These are phyloP conservation scores for Chlorociboria aeruginascens DNA, from an alignment of 495 filamentous ascomycete genomes.

Conservation along the genomic window DNA sequence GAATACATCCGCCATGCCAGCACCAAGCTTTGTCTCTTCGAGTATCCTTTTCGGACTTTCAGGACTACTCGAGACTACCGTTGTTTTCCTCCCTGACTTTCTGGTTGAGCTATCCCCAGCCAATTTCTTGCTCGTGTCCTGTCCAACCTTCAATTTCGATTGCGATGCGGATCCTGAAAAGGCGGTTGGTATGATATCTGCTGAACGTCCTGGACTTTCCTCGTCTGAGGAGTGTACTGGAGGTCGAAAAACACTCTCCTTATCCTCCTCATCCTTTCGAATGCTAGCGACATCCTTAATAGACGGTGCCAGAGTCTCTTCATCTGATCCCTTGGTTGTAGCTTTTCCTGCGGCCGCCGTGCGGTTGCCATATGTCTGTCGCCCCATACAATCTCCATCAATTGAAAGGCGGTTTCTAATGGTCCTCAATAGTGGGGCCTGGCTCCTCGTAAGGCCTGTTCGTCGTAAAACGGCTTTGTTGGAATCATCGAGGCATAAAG, in stretches of 20 bases:
- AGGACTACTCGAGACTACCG: neutral
- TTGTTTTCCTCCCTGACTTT: neutral
- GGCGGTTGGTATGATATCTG: neutral
- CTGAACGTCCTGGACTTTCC: neutral
- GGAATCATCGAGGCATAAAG: too few relatives aligned
- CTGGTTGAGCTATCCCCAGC: neutral
- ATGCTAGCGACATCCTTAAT: neutral
- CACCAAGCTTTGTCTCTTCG: conserved; percentile 3
- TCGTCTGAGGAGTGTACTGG: conserved; percentile 7
- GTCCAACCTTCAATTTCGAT: neutral
- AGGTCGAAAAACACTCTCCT: neutral
- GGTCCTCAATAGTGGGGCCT: too few relatives aligned
- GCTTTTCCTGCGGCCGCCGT: neutral
- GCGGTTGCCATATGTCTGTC: too few relatives aligned
- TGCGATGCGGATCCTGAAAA: too few relatives aligned
- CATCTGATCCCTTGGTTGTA: neutral
- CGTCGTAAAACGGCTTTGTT: too few relatives aligned
- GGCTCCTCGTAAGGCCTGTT: too few relatives aligned
- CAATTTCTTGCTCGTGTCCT: neutral
- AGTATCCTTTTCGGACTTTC: conserved; percentile 5
- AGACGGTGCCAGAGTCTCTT: neutral
- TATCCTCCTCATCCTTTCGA: neutral
- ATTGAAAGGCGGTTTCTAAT: neutral
- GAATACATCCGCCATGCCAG: conserved; percentile 7
- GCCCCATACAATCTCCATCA: too few relatives aligned